Conservation (phyloP, 306 rosid species). For the Lathyrus tuberosus region DNA sequence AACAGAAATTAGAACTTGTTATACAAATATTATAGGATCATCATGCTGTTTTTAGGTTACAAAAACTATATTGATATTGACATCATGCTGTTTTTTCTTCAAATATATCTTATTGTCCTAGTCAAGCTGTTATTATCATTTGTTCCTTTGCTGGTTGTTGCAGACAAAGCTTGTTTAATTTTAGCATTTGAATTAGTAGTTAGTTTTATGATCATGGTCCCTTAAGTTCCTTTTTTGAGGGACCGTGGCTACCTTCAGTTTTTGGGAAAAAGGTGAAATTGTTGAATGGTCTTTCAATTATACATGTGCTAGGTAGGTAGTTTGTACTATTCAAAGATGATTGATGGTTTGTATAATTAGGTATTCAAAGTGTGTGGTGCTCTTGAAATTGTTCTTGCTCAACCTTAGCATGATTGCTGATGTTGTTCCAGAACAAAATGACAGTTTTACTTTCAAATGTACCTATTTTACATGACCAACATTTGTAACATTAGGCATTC, state of each 20-base stretch:
- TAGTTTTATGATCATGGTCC: constrained; percentile 13
- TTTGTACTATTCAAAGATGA: not conserved
- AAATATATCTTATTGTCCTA: not conserved
- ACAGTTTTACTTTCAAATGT: not conserved
- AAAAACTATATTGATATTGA: constrained; percentile 3
- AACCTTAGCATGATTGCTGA: not conserved
- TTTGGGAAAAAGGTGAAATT: constrained; percentile 13
- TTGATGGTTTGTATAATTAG: not conserved
- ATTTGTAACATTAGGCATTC: not conserved
- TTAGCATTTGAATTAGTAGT: not conserved
- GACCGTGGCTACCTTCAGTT: constrained; percentile 6
- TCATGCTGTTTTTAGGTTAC: constrained; percentile 34
- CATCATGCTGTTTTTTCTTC: constrained; percentile 10
- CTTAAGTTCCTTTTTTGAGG: not conserved
- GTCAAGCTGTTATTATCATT: not conserved
- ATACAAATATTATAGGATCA: constrained; percentile 50
- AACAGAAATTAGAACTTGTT: constrained; percentile 39
- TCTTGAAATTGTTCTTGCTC: constrained; percentile 23
- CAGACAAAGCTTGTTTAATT: not conserved
- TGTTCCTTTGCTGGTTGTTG: not conserved
- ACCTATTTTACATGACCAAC: not conserved
- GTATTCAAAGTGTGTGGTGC: not conserved
- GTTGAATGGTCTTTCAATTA: constrained; percentile 22
- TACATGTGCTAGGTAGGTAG: constrained; percentile 22
- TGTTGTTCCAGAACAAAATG: not conserved